These are phyloP conservation scores for Mercurialis annua DNA, from an alignment of 345 rosid genomes.

Conservation along the genomic window DNA sequence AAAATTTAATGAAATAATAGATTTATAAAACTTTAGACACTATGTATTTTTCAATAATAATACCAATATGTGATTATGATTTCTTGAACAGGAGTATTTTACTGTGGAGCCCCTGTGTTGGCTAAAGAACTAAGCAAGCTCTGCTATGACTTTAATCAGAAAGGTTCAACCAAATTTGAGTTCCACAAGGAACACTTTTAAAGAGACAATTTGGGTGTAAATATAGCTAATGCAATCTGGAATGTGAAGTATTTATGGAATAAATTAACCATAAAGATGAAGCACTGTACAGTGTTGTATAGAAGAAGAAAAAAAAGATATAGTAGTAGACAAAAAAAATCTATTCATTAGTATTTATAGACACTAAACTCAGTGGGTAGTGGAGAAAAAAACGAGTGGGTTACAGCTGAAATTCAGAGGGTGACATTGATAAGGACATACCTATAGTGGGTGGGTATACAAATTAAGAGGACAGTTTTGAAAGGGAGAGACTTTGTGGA, in stretches of 20 bases:
- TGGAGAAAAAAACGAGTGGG: conserved; percentile 17
- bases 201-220: background rate
- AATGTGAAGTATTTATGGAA: conserved; percentile 13
- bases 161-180: conserved; percentile 87
- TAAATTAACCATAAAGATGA: conserved; percentile 14
- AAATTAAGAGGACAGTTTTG: conserved; percentile 23
- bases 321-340: background rate
- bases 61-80: background rate
- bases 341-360: background rate
- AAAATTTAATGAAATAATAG: too few species aligned
- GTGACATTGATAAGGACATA: conserved; percentile 13
- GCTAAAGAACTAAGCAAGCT: conserved; percentile 90
- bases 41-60: background rate
- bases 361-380: background rate
- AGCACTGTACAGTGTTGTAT: conserved; percentile 32
- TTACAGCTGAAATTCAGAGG: conserved; percentile 32
- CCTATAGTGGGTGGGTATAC: conserved; percentile 16
- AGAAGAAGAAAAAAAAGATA: background rate
- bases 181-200: conserved; percentile 97
- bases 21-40: too few species aligned
- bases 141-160: conserved; percentile 88
- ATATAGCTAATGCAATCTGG: background rate
- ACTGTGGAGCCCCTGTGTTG: conserved; percentile 93
- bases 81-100: conserved; percentile 75
- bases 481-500: conserved; percentile 5